Base-by-base conservation (phyloP, 2,329 filamentous ascomycete species). In the Thielaviopsis musarum region DNA sequence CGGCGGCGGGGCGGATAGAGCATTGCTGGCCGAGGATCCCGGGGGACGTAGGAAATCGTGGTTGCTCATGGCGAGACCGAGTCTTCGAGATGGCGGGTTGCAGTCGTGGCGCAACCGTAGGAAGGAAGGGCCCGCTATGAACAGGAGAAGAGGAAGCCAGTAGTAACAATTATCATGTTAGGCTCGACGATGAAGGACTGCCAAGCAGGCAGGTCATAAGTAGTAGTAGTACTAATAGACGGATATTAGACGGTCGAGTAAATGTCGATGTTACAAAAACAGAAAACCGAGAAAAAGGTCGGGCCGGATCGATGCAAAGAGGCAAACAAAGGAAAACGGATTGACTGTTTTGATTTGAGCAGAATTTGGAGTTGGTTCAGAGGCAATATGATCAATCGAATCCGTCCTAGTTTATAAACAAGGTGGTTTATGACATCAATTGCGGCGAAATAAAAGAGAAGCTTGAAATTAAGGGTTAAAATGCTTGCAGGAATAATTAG, bases 1-100 rank as follows among this genome's bases (percentile, higher is more conserved):
- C 49, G 6, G 51, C 34, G 13, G 21, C 30, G 34, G 60, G 56
- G 17, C 51, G 45, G 49, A 59, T 26, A 57, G n/a, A 15, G 57
- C 52, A 51, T 61, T 61, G 56, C 60, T 61, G 34, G 60, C 57
- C 38, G 60, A 59, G 19, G 60, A 59, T 30, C 60, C 60, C 41
- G 60, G 60, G 22, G 57, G 60, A 52, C 56, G 58, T 13, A 61
- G 49, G 24, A 61, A 54, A 19, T 61, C 48, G 15, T 52, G 59
- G 24, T 55, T 58, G 57, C 24, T 61, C 60, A 61, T 61, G 30
- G 45, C 45, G n/a, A 49, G 45, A 21, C 45, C 45, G n/a, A 21
- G n/a, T 21, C n/a, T 49, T 49, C n/a, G 9, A 21, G 10, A 49
- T 49, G 45, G 45, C 21, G 45, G 45, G 45, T 21, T 49, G n/a